These are phyloP conservation scores for Fagopyrum tataricum DNA, from an alignment of 148 eudicot species.

Conservation along the genomic window DNA sequence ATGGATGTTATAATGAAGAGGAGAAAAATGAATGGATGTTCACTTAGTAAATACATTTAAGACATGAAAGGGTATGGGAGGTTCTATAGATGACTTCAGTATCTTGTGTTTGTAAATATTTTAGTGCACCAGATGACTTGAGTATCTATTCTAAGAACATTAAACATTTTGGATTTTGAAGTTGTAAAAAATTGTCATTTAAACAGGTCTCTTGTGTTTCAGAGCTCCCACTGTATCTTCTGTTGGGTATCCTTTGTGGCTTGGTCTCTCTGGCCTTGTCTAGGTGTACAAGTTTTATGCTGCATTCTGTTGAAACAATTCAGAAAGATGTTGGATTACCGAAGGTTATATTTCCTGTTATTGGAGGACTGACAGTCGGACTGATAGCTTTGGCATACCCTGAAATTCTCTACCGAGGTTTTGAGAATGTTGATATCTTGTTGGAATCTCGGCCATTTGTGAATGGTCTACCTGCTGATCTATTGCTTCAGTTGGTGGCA, in stretches of 20 bases:
- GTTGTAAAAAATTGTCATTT: slow-evolving; percentile 13
- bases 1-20: not conserved
- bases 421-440: slow-evolving; percentile 79
- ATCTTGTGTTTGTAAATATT: not conserved
- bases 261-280: slow-evolving; percentile 69
- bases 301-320: slow-evolving; percentile 33
- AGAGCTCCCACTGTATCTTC: slow-evolving; percentile 93
- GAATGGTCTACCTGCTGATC: slow-evolving; percentile 60
- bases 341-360: slow-evolving; percentile 48
- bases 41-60: not conserved
- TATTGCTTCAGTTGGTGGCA: slow-evolving; percentile 70
- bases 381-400: slow-evolving; percentile 83
- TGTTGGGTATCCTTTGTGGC: slow-evolving; percentile 83
- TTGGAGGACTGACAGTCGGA: slow-evolving; percentile 76
- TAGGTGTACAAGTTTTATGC: slow-evolving; percentile 68
- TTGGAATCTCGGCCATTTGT: slow-evolving; percentile 75
- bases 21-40: not conserved
- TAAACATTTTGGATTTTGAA: not conserved
- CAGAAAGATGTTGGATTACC: slow-evolving; percentile 43
- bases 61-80: not conserved
- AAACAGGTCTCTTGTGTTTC: slow-evolving; percentile 28
- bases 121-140: slow-evolving; percentile 3
- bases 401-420: slow-evolving; percentile 96
- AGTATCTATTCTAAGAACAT: not conserved
- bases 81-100: not conserved